A percentile compares a stretch with the other conserved stretches of the same genome.
Evolutionary conservation across 2,329 filamentous ascomycete genomes (phyloP).

Genomic region (Truncatella angustata): DNA sequence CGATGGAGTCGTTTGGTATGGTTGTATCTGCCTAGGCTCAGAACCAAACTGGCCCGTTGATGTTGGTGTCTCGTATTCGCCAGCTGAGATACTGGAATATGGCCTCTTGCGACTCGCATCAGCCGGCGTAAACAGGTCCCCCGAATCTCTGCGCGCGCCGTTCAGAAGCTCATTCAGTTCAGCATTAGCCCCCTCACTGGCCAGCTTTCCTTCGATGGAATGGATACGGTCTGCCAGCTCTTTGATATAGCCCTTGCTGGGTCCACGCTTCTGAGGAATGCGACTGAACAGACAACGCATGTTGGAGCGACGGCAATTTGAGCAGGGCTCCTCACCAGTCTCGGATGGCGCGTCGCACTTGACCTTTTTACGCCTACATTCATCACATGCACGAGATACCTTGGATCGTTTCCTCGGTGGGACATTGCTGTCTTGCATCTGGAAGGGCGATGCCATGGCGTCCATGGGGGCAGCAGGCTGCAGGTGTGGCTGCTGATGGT

Average conservation of each 20-base stretch:
- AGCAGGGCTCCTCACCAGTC: conserved; percentile 70
- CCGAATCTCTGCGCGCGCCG: conserved; percentile 33
- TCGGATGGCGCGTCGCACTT: conserved; percentile 83
- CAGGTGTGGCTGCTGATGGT: conserved; percentile 30
- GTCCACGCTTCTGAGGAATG: conserved; percentile 83
- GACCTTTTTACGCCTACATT: conserved; percentile 86
- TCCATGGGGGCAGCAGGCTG: conserved; percentile 20
- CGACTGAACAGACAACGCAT: conserved; percentile 81
- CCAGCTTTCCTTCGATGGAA: conserved; percentile 76
- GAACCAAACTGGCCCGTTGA: conserved; percentile 41
- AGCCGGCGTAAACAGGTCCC: conserved; percentile 53
- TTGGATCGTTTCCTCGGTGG: conserved; percentile 77
- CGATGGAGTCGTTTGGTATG: too few species aligned
- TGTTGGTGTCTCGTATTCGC: conserved; percentile 34
- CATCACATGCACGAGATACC: conserved; percentile 84
- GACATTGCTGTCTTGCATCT: conserved; percentile 46
- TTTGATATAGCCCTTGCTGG: conserved; percentile 94
- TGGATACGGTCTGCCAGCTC: conserved; percentile 84
- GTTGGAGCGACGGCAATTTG: conserved; percentile 76
- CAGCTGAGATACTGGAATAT: conserved; percentile 35
- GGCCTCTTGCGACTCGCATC: conserved; percentile 37
- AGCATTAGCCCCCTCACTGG: conserved; percentile 45
- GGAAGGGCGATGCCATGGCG: conserved; percentile 31
- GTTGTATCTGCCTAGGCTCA: conserved; percentile 44
- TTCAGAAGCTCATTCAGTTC: conserved; percentile 40